A percentile compares a stretch with the other conserved stretches of the same genome.
Evolutionary conservation across 2,329 filamentous ascomycete genomes (phyloP).

Genomic region (Thelonectria rubi): DNA sequence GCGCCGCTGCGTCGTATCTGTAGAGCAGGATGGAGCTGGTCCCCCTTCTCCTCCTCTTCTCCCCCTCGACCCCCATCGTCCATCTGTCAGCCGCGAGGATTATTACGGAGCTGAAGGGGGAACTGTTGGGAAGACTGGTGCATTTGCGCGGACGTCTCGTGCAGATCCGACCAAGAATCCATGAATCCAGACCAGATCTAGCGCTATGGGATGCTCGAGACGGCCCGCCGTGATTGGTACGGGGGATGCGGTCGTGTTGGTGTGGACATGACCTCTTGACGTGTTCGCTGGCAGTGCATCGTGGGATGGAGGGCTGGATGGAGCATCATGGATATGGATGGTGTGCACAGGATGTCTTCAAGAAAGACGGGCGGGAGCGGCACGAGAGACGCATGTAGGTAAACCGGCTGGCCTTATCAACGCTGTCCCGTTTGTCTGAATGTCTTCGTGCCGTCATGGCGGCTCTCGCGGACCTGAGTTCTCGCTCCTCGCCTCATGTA

Average conservation of each 20-base stretch:
- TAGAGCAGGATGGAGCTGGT: slow-evolving; percentile 9
- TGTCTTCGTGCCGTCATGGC: background rate
- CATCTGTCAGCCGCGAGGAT: background rate
- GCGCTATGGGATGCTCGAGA: slow-evolving; percentile 7
- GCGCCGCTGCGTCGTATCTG: slow-evolving; percentile 16
- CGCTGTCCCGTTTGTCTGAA: background rate
- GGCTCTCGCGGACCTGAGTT: background rate
- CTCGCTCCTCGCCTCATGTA: background rate
- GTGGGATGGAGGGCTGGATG: slow-evolving; percentile 25
- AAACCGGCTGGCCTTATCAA: background rate
- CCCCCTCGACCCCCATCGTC: background rate
- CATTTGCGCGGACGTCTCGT: slow-evolving; percentile 35
- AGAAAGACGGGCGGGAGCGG: slow-evolving; percentile 36
- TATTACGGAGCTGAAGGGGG: slow-evolving; percentile 20
- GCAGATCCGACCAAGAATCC: slow-evolving; percentile 33
- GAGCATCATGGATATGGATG: no score
- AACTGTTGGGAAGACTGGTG: slow-evolving; percentile 35
- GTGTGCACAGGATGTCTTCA: slow-evolving; percentile 30
- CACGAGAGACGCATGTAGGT: slow-evolving; percentile 29
- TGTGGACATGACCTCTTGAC: slow-evolving; percentile 32
- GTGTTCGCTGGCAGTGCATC: slow-evolving; percentile 46
- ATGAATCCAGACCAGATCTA: slow-evolving; percentile 34
- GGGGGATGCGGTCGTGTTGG: slow-evolving; percentile 23
- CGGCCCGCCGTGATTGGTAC: slow-evolving; percentile 32
- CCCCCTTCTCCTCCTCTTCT: background rate